A percentile compares a stretch with the other conserved stretches of the same genome.
Evolutionary conservation across 1,284 basidiomycete species (phyloP).

Genomic region (Calocybe gambosa): DNA sequence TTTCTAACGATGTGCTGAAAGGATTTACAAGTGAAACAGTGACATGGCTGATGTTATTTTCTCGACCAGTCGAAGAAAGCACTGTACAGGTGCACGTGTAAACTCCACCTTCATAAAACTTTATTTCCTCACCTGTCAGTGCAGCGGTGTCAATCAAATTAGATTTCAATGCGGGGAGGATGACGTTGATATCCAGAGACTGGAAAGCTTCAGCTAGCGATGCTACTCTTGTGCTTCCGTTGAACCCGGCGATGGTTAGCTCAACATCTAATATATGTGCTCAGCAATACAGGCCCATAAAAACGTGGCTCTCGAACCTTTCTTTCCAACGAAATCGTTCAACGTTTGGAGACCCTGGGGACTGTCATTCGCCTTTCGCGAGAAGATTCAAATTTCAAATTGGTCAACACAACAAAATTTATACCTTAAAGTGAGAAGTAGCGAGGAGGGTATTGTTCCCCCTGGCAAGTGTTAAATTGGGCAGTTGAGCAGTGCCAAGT

Average conservation of each 20-base stretch:
- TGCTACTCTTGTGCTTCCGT: constrained; percentile 52
- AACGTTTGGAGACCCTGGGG: constrained; percentile 61
- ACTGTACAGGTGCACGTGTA: constrained; percentile 31
- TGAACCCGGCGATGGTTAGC: constrained; percentile 51
- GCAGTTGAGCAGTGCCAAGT: constrained; percentile 55
- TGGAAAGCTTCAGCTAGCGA: constrained; percentile 63
- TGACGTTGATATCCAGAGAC: constrained; percentile 52
- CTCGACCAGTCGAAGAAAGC: constrained; percentile 57
- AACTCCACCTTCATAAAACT: background rate
- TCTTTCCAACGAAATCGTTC: constrained; percentile 64
- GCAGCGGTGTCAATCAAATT: constrained; percentile 54
- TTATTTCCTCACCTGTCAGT: constrained; percentile 36
- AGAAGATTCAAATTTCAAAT: constrained; percentile 7
- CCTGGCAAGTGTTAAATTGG: constrained; percentile 50
- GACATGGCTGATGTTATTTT: constrained; percentile 63
- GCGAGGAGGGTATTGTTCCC: constrained; percentile 53
- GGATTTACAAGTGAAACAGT: constrained; percentile 64
- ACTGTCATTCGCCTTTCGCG: constrained; percentile 50
- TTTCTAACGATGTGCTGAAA: constrained; percentile 56
- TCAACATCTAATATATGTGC: constrained; percentile 36
- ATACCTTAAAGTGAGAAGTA: constrained; percentile 44
- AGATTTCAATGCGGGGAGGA: constrained; percentile 57
- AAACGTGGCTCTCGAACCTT: constrained; percentile 28
- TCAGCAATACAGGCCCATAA: constrained; percentile 1
- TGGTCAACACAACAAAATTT: background rate